Conservation (phyloP, 2,329 filamentous ascomycete species). For the Cladorrhinum sp. region DNA sequence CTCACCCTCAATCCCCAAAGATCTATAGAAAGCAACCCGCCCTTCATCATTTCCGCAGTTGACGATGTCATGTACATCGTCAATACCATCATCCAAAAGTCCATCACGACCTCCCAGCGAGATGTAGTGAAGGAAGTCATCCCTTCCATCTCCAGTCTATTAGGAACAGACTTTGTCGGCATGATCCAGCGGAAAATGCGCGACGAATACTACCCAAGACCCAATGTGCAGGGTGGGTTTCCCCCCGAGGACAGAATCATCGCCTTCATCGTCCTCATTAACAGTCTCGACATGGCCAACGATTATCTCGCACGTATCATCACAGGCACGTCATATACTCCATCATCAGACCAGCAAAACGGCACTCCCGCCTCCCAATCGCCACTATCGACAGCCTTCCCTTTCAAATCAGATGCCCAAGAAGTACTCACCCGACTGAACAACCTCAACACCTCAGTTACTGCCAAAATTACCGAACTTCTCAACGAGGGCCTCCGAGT, state of each 20-base stretch:
- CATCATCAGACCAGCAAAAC: slow-evolving; percentile 34
- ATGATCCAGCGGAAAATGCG: slow-evolving; percentile 99
- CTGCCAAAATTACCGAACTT: slow-evolving; percentile 75
- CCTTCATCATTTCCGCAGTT: slow-evolving; percentile 90
- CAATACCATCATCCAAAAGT: slow-evolving; percentile 83
- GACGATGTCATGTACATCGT: slow-evolving; percentile 99
- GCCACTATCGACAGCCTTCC: slow-evolving; percentile 63
- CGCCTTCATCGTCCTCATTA: slow-evolving; percentile 87
- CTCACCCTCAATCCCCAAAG: slow-evolving; percentile 73
- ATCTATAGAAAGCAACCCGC: slow-evolving; percentile 71
- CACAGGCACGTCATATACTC: slow-evolving; percentile 56
- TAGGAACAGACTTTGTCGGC: slow-evolving; percentile 86
- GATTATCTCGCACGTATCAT: slow-evolving; percentile 91
- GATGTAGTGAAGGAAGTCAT: slow-evolving; percentile 75
- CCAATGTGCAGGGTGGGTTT: slow-evolving; percentile 71
- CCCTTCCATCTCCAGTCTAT: slow-evolving; percentile 73
- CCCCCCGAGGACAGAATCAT: slow-evolving; percentile 88
- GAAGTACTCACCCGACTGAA: slow-evolving; percentile 68
- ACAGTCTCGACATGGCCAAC: slow-evolving; percentile 88
- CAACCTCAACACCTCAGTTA: slow-evolving; percentile 68
- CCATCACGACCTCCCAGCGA: slow-evolving; percentile 80
- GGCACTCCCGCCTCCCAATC: slow-evolving; percentile 35
- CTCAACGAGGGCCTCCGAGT: slow-evolving; percentile 81
- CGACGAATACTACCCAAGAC: slow-evolving; percentile 87
- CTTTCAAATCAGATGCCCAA: slow-evolving; percentile 71